Conservation (phyloP, 148 eudicot genomes). For the Talinum fruticosum region DNA sequence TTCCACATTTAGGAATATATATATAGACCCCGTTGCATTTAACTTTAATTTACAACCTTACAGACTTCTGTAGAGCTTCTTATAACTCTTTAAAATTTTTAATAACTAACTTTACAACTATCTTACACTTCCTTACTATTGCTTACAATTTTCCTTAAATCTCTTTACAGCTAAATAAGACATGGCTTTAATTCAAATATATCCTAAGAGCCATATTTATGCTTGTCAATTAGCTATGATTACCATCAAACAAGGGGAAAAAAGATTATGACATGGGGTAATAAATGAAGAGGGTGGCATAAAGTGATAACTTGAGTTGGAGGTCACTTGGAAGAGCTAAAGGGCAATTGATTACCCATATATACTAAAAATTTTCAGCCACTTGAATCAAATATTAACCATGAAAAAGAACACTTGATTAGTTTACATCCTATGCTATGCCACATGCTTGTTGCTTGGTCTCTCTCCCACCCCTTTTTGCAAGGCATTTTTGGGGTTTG, state of each 20-base stretch:
- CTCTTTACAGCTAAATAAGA: no score
- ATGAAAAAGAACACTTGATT: not conserved
- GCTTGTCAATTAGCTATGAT: not conserved
- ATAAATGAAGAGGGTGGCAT: not conserved
- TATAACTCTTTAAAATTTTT: no score
- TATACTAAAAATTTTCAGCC: not conserved
- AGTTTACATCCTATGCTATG: not conserved
- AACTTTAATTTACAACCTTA: no score
- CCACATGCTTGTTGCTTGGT: not conserved
- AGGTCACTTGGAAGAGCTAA: not conserved
- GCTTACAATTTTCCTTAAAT: no score
- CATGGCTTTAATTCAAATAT: no score
- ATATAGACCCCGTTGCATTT: no score
- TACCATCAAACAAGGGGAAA: not conserved
- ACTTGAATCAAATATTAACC: not conserved
- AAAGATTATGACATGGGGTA: not conserved
- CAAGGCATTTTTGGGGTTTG: not conserved
- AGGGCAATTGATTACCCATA: not conserved
- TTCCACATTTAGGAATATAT: no score
- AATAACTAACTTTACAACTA: no score
- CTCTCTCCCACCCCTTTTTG: not conserved
- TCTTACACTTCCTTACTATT: no score
- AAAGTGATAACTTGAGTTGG: slow-evolving; percentile 8
- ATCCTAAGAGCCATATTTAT: not conserved
- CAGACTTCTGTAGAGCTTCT: no score